Evolutionary conservation across 345 rosid genomes (phyloP).

Genomic region (Populus simonii): DNA sequence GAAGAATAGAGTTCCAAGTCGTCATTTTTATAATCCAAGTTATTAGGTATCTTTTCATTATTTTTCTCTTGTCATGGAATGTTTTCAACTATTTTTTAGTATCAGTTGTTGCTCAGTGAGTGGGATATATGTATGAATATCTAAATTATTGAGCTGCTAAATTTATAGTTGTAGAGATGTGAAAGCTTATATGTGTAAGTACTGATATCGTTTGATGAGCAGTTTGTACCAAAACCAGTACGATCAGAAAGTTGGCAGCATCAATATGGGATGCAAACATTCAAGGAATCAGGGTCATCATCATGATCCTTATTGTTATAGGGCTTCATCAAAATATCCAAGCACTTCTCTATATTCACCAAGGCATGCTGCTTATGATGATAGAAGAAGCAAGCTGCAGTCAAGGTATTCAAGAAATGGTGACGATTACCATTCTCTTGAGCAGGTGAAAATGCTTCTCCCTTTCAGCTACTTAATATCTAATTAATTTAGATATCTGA

Average conservation of each 20-base stretch:
- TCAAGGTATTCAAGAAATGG: constrained; percentile 28
- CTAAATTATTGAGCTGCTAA: too few relatives aligned
- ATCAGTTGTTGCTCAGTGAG: background rate
- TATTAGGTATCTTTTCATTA: background rate
- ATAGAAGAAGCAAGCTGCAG: constrained; percentile 19
- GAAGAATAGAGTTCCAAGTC: background rate
- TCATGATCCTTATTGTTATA: background rate
- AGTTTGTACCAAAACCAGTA: background rate
- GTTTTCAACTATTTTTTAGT: background rate
- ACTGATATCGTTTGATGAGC: background rate
- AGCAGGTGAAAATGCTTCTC: constrained; percentile 24
- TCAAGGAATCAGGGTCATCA: constrained; percentile 12
- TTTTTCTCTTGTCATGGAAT: background rate
- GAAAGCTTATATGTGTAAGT: background rate
- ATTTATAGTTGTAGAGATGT: background rate
- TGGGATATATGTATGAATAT: background rate
- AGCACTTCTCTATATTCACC: constrained; percentile 10
- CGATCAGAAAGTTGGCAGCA: background rate
- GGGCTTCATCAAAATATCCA: constrained; percentile 14
- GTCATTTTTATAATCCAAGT: background rate
- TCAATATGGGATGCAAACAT: constrained; percentile 31
- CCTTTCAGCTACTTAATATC: background rate
- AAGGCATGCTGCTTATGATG: constrained; percentile 11
- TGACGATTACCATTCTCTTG: constrained; percentile 38
- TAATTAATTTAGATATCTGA: background rate